Base-by-base conservation (phyloP, 2,329 filamentous ascomycete genomes). In the Aspergillus fumigatiaffinis region DNA sequence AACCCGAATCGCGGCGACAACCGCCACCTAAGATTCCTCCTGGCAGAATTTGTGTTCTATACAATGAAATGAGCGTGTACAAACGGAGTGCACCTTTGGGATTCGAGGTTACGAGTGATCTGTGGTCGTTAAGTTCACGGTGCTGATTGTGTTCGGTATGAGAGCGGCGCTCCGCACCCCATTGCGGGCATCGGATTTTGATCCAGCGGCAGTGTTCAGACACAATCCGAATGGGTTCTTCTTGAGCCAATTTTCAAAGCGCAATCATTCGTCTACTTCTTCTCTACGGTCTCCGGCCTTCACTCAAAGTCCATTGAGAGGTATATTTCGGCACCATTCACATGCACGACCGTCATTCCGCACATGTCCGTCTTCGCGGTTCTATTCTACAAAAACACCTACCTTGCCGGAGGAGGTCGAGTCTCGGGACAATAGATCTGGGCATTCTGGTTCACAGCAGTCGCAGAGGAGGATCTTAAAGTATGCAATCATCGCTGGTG, bases 401-500 rank as follows among this genome's bases (percentile, higher is more conserved):
- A 29, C 53, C 52, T 56, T 64, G 28, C 57, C 58, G 42, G 59
- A 54, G 26, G 35, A 61, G 46, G 55, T 51, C 26, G 52, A 55
- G 42, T 48, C 54, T 28, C 35, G 47, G 25, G 52, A 55, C 23
- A 54, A 60, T 56, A 56, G 35, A 10, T 14, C 55, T 35, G 52
- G 55, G n/a, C 53, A 59, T 35, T 53, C 63, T 9, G 58, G 59
- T 8, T 52, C 58, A 4, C 53, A 35, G 32, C 46, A 53, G 46
- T 60, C 64, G 28, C 63, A 60, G 35, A 67, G 64, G 35, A 73
- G 62, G 51, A 56, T 58, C 23, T 54, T 76, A 52, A 71, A 67
- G 53, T 71, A 73, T 61, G 68, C 70, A 46, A 60, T 73, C 26
- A 62, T 72, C 12, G 66, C 71, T 23, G 72, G 75, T 23, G 61